Evolutionary conservation across 208 protist species (phyloP).

Genomic region (Trypanosoma caninum): DNA sequence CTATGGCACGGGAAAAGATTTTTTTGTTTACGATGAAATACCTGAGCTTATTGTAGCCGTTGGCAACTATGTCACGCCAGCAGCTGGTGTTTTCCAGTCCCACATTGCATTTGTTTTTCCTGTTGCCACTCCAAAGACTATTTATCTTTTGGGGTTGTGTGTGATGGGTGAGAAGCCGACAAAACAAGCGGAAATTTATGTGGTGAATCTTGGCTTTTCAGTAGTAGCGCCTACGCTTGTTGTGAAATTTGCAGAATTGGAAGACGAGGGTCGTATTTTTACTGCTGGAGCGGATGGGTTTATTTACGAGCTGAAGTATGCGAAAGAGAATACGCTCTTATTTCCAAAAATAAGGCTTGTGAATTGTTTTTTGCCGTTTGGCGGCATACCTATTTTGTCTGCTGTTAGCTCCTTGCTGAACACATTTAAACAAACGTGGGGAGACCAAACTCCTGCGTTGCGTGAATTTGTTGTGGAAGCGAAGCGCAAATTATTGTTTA

Average conservation of each 20-base stretch:
- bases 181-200: slow-evolving; percentile 44
- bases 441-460: slow-evolving; percentile 42
- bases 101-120: slow-evolving; percentile 80
- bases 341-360: slow-evolving; percentile 72
- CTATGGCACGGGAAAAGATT: slow-evolving; percentile 71
- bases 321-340: slow-evolving; percentile 58
- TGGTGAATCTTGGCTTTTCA: slow-evolving; percentile 76
- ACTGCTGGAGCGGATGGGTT: slow-evolving; percentile 70
- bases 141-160: slow-evolving; percentile 78
- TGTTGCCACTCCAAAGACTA: slow-evolving; percentile 63
- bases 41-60: slow-evolving; percentile 82
- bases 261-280: slow-evolving; percentile 63
- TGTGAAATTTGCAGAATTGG: slow-evolving; percentile 49
- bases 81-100: slow-evolving; percentile 65
- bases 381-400: slow-evolving; percentile 50
- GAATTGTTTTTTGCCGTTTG: slow-evolving; percentile 52
- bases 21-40: slow-evolving; percentile 79
- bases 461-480: slow-evolving; percentile 72
- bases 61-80: slow-evolving; percentile 50
- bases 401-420: slow-evolving; percentile 47
- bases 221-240: slow-evolving; percentile 50
- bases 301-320: slow-evolving; percentile 80
- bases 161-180: slow-evolving; percentile 45
- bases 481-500: slow-evolving; percentile 57
- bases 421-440: slow-evolving; percentile 54